Conservation (phyloP, 345 rosid genomes). For the Gossypium sturtianum region DNA sequence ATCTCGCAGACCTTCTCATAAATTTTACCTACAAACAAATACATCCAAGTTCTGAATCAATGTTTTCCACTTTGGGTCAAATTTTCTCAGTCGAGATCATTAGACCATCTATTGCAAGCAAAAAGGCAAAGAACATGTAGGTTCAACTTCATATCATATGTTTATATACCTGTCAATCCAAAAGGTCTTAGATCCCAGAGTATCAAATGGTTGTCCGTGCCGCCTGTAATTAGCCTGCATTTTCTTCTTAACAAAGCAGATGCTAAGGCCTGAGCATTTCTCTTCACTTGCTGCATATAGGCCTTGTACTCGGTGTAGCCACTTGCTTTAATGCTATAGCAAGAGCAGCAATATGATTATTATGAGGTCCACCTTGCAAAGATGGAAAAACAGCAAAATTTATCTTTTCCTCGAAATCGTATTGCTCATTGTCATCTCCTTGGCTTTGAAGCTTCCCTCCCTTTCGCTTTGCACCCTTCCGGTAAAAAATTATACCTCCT, state of each 20-base stretch:
- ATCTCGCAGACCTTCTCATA: conserved; percentile 84
- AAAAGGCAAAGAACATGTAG: neutral
- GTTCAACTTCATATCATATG: neutral
- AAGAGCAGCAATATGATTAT: conserved; percentile 83
- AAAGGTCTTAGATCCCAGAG: conserved; percentile 89
- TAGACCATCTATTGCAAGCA: neutral
- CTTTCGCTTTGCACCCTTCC: conserved; percentile 70
- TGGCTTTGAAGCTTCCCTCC: conserved; percentile 43
- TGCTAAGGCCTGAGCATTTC: conserved; percentile 76
- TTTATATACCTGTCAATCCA: conserved; percentile 59
- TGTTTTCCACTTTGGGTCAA: no score
- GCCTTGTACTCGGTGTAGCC: conserved; percentile 60
- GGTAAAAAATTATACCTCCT: conserved; percentile 79
- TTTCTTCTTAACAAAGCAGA: conserved; percentile 58
- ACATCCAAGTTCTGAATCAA: neutral
- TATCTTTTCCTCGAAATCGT: conserved; percentile 85
- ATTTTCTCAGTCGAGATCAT: neutral
- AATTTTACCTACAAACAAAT: conserved; percentile 41
- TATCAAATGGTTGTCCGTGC: conserved; percentile 85
- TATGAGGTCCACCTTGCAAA: conserved; percentile 91
- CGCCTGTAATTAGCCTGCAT: conserved; percentile 79
- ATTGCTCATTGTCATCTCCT: conserved; percentile 47
- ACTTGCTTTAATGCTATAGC: conserved; percentile 67
- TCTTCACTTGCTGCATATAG: conserved; percentile 86
- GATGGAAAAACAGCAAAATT: conserved; percentile 88